Conservation (phyloP, 2,329 filamentous ascomycete genomes). For the Fusarium austroafricanum region DNA sequence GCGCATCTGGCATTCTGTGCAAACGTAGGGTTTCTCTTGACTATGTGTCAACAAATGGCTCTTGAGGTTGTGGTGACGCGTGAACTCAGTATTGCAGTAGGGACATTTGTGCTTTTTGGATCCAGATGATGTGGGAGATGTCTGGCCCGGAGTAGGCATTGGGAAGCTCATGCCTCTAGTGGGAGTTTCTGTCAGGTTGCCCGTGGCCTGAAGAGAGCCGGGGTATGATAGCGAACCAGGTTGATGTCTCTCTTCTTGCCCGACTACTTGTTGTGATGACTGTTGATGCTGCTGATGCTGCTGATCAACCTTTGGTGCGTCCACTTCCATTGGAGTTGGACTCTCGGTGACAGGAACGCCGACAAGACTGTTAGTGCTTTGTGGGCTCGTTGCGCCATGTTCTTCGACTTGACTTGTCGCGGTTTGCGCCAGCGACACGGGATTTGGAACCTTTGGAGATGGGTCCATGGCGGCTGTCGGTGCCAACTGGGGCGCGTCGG, state of each 20-base stretch:
- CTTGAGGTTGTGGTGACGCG: conserved; percentile 96
- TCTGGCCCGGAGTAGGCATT: conserved; percentile 59
- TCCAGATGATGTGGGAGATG: conserved; percentile 67
- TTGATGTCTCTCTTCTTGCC: conserved; percentile 64
- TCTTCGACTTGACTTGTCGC: conserved; percentile 53
- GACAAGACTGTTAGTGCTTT: conserved; percentile 58
- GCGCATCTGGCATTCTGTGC: conserved; percentile 90
- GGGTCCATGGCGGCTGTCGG: conserved; percentile 59
- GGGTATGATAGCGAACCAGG: conserved; percentile 67
- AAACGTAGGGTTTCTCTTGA: conserved; percentile 97
- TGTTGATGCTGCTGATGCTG: conserved; percentile 48
- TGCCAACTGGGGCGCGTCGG: conserved; percentile 61
- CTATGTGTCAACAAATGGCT: conserved; percentile 97
- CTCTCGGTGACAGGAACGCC: conserved; percentile 61
- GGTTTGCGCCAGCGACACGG: conserved; percentile 49
- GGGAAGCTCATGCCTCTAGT: conserved; percentile 68
- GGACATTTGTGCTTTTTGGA: conserved; percentile 96
- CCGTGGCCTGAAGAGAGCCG: conserved; percentile 59
- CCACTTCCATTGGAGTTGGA: conserved; percentile 66
- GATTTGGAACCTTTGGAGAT: conserved; percentile 53
- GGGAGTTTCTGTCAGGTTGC: conserved; percentile 58
- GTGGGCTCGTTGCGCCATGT: conserved; percentile 56
- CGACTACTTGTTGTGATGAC: conserved; percentile 55
- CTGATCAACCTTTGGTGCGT: conserved; percentile 48
- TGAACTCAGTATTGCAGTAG: conserved; percentile 97